Conservation (phyloP, 768 basidiomycete genomes). For the Phanerochaete carnosa region DNA sequence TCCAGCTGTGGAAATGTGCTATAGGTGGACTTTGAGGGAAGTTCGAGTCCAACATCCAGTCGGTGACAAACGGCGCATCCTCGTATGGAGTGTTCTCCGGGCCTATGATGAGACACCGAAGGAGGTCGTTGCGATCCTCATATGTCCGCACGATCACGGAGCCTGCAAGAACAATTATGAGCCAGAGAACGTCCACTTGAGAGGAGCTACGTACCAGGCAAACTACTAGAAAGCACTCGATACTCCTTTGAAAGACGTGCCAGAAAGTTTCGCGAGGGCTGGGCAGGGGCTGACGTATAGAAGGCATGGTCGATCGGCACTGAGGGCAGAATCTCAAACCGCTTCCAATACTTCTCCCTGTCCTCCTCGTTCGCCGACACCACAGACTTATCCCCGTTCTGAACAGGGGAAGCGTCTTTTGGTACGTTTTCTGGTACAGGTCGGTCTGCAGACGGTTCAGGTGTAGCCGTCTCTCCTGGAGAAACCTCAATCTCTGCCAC, state of each 20-base stretch:
- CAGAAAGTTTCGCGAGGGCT: constrained; percentile 72
- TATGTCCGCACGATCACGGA: constrained; percentile 88
- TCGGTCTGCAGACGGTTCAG: constrained; percentile 1
- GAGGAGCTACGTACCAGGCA: constrained; percentile 64
- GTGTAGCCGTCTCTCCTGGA: not conserved
- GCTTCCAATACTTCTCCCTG: constrained; percentile 58
- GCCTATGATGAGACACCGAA: constrained; percentile 87
- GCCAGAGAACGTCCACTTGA: not conserved
- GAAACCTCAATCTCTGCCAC: constrained; percentile 2
- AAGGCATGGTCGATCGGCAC: constrained; percentile 86
- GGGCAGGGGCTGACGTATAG: constrained; percentile 52
- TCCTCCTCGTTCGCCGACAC: constrained; percentile 26
- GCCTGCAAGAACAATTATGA: constrained; percentile 39
- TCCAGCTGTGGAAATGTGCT: constrained; percentile 92
- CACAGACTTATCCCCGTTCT: not conserved
- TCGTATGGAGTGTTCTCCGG: constrained; percentile 94
- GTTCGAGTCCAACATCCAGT: constrained; percentile 85
- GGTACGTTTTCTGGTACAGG: not conserved
- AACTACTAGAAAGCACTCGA: constrained; percentile 67
- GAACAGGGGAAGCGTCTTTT: not conserved
- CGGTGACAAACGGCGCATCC: constrained; percentile 92
- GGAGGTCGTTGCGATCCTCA: constrained; percentile 84
- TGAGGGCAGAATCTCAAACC: constrained; percentile 75
- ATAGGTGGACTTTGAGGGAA: constrained; percentile 81
- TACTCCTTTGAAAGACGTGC: constrained; percentile 82